phyloP scores from a whole-genome alignment of 192 early-diverging fungal genomes.

The Coemansia javaensis region DNA sequence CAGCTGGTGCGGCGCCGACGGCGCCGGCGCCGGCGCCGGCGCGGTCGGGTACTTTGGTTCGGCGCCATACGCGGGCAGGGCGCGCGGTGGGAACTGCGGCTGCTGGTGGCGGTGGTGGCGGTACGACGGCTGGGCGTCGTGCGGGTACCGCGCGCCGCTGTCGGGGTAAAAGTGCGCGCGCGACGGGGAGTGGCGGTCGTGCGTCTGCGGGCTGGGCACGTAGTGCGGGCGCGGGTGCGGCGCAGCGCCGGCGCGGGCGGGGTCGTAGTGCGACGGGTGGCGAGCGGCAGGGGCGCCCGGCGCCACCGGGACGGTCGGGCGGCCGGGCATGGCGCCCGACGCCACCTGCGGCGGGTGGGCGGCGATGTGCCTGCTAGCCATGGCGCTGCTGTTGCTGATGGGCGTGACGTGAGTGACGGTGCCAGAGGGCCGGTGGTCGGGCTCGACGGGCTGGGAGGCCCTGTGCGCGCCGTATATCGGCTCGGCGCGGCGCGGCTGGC shows the following conservation, averaged over 20 bases:
- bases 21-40: too few species aligned
- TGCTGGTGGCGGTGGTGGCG: background rate
- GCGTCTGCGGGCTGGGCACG: too few species aligned
- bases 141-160: background rate
- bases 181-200: background rate
- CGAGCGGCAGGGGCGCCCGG: too few species aligned
- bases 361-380: background rate
- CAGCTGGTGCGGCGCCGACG: too few species aligned
- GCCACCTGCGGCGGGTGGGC: background rate
- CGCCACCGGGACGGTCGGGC: background rate
- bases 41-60: too few species aligned
- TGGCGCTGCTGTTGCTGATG: background rate
- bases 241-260: too few species aligned
- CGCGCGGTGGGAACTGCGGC: background rate
- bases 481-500: slow-evolving; percentile 35
- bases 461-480: slow-evolving; percentile 34
- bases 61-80: too few species aligned
- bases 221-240: too few species aligned
- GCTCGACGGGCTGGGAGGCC: background rate
- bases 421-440: background rate
- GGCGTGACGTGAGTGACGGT: background rate
- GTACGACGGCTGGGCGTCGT: background rate
- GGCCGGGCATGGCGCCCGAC: background rate
- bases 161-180: background rate
- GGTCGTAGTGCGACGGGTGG: background rate